Evolutionary conservation across 106 monocot genomes (phyloP), one percentile per base, ranked within the genome.

Genomic region (Alisma plantagoaquatica): DNA sequence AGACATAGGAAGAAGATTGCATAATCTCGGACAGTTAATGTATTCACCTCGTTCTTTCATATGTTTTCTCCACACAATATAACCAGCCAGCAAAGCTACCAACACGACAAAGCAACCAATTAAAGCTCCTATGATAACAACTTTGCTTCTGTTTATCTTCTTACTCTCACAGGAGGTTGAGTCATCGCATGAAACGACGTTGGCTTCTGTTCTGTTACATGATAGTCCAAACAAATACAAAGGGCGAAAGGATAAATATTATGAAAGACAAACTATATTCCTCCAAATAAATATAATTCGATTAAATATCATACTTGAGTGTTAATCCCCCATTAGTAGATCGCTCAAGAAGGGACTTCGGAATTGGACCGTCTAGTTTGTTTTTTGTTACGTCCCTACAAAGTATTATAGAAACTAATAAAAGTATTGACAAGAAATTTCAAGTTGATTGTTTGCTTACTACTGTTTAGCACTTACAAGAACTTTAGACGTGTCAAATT

Each of bases 361-460:
- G 53, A 29, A 64, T 43, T 16, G 18, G 5, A 31, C 53, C 64
- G 9, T 1, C 14, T 3, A 63, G 27, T 11, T 2, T 35, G 35
- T 63, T 54, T 43, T n/a, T 29, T 55, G 51, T 41, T 29, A 53
- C 30, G 35, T 54, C 29, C 43, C 64, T 64, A 24, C 33, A 22
- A 29, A 7, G 3, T 16, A 9, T n/a, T 9, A n/a, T n/a, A n/a
- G n/a, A n/a, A n/a, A n/a, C n/a, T n/a, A n/a, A n/a, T n/a, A n/a
- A n/a, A n/a, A n/a, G n/a, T n/a, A n/a, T n/a, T n/a, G n/a, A n/a
- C n/a, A n/a, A n/a, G n/a, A n/a, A n/a, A n/a, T n/a, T n/a, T n/a
- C n/a, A n/a, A n/a, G n/a, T n/a, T n/a, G n/a, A n/a, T n/a, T n/a
- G n/a, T n/a, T n/a, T n/a, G n/a, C n/a, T n/a, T n/a, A n/a, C n/a